Percentiles rank a stretch among this genome's conserved stretches.
These are phyloP conservation scores for Ceratocystiopsis minuta DNA, from an alignment of 2,329 filamentous ascomycete genomes.

Conservation along the genomic window DNA sequence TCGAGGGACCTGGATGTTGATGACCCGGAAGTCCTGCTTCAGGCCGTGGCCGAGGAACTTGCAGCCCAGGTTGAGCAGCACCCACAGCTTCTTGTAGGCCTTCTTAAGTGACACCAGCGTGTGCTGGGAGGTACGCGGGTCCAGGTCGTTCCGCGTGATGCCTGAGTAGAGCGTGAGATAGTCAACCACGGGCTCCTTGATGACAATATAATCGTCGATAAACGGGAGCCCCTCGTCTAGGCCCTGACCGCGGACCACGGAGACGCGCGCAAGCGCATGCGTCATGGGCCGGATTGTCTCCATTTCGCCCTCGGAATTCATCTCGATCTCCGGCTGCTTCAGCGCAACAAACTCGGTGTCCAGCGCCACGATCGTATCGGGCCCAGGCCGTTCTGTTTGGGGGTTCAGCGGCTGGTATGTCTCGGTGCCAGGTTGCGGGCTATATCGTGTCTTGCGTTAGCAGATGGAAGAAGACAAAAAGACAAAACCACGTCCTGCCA, in stretches of 20 bases:
- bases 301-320: constrained; percentile 83
- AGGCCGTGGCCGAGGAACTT: constrained; percentile 87
- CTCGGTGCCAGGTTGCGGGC: constrained; percentile 18
- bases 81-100: constrained; percentile 96
- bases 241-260: constrained; percentile 67
- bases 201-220: constrained; percentile 92
- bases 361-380: constrained; percentile 64
- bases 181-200: constrained; percentile 81
- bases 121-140: constrained; percentile 59
- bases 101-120: constrained; percentile 75
- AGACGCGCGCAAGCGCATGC: constrained; percentile 82
- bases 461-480: not conserved
- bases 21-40: constrained; percentile 89
- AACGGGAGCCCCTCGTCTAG: constrained; percentile 68
- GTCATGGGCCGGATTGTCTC: constrained; percentile 84
- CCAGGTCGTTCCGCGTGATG: constrained; percentile 70
- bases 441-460: constrained; percentile 10
- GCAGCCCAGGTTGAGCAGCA: constrained; percentile 84
- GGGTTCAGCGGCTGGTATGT: constrained; percentile 43
- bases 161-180: constrained; percentile 91
- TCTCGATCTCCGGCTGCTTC: constrained; percentile 83
- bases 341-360: constrained; percentile 94
- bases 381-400: constrained; percentile 45
- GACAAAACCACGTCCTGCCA: not conserved
- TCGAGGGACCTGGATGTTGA: constrained; percentile 91